phyloP scores from a whole-genome alignment of 1,284 basidiomycete genomes.

The Omphalotus olearius region DNA sequence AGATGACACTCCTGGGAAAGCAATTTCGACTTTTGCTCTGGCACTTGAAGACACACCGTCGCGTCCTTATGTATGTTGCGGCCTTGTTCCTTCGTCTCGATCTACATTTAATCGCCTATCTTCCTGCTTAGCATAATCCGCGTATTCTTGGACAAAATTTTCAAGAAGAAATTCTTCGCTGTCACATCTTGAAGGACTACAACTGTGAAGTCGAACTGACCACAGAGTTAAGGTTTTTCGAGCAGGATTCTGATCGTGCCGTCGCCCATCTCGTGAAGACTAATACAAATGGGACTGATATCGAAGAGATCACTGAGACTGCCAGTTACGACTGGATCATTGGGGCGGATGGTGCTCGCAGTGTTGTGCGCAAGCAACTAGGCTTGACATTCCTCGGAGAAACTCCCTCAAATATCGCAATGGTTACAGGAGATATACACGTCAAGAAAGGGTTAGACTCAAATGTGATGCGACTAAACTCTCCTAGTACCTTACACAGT shows the following conservation, averaged over 20 bases:
- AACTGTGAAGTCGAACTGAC: conserved; percentile 24
- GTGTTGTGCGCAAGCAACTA: conserved; percentile 27
- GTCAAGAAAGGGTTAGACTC: conserved; percentile 12
- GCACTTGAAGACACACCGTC: not conserved
- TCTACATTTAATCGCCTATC: conserved; percentile 17
- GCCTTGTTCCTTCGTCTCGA: conserved; percentile 18
- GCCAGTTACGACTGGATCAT: conserved; percentile 17
- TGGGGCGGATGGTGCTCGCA: conserved; percentile 37
- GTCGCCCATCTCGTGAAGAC: conserved; percentile 4
- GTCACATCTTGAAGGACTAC: conserved; percentile 22
- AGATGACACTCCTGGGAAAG: not conserved
- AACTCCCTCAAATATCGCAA: conserved; percentile 17
- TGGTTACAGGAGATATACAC: conserved; percentile 24
- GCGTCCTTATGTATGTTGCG: not conserved
- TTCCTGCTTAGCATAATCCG: conserved; percentile 8
- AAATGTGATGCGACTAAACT: conserved; percentile 23
- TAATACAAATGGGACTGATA: not conserved
- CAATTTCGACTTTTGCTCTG: not conserved
- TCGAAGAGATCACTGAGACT: conserved; percentile 11
- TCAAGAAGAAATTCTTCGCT: conserved; percentile 23
- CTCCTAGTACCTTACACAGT: conserved; percentile 15
- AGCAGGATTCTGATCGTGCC: conserved; percentile 20
- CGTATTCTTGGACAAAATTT: conserved; percentile 24
- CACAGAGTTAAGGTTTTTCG: conserved; percentile 24
- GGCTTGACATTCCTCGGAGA: conserved; percentile 29